Base-by-base conservation (phyloP, 192 early-diverging fungal species). In the Coemansia furcata region DNA sequence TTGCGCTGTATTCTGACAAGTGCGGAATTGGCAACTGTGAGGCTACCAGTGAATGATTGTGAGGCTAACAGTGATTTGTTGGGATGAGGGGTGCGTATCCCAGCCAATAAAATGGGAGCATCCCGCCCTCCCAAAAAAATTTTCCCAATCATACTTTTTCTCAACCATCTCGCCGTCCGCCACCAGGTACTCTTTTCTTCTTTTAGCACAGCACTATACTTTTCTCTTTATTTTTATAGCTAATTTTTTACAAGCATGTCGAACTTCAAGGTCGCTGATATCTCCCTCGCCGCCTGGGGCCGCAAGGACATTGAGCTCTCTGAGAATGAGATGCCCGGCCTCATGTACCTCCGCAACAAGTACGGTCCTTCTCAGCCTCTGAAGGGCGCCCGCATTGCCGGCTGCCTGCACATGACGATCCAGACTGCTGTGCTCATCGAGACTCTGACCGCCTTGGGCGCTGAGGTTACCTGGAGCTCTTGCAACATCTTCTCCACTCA, bases 371-470 rank as follows among this genome's bases (percentile, higher is more conserved):
- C 78, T 57, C 89, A 97, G 86, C 90, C 94, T 65, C 90, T 98
- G 73, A 87, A 89, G 81, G 97, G 95, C 84, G 93, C 97, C 65
- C 93, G 97, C 73, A 94, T 98, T 72, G 93, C 93, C 66, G 97
- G 97, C 42, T 98, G 95, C 84, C 88, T 99, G 74, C 95, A 99
- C 89, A 99, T 98, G 97, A 98, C 95, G 83, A 93, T 98, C 85
- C 95, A 98, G 89, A 97, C 94, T 52, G 97, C 95, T 63, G 94
- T 97, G 67, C 89, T 99, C 67, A 99, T 97, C 86, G 95, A 97
- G 89, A 97, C 97, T 64, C 87, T 99, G 65, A 91, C 89, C 62
- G 89, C 88, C 71, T 90, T 99, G 68, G 97, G 97, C 77, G 97
- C 97, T 62, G 91, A 99, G 84, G 94, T 98, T 46, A 80, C 90